Evolutionary conservation across 306 rosid genomes (phyloP).

Genomic region (Gillenia trifoliata): DNA sequence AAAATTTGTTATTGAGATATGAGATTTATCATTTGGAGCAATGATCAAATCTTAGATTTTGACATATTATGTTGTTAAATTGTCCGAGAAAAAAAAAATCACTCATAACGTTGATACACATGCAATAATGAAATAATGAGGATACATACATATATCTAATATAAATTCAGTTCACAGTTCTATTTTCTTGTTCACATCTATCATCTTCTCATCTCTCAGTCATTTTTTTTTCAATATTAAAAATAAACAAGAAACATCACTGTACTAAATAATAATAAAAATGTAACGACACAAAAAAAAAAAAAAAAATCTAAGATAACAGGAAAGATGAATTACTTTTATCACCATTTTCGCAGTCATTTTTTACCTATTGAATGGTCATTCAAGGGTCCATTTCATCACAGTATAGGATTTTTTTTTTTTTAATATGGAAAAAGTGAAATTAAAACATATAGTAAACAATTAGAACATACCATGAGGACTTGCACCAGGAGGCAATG

Average conservation of each 20-base stretch:
- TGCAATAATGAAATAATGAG: background rate
- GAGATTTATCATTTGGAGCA: background rate
- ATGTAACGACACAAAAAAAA: too few relatives aligned
- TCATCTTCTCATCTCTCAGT: background rate
- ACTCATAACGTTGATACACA: background rate
- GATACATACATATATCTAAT: background rate
- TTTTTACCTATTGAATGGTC: background rate
- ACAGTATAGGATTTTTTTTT: background rate
- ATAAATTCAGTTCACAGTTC: background rate
- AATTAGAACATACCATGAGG: background rate
- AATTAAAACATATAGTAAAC: background rate
- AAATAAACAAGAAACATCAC: background rate
- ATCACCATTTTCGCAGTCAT: too few relatives aligned
- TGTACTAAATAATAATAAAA: background rate
- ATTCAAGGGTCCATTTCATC: background rate
- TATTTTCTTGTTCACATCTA: background rate
- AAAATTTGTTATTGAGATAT: background rate
- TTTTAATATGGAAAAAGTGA: background rate
- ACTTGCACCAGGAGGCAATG: background rate
- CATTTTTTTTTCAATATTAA: background rate
- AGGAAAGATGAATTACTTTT: background rate
- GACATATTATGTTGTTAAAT: background rate
- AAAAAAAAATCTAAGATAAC: background rate
- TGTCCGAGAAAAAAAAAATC: background rate
- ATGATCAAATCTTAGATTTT: background rate